Percentiles rank a stretch among this genome's conserved stretches.
phyloP scores from a whole-genome alignment of 1,284 basidiomycete genomes.

The Mrakiaceae sp. region DNA sequence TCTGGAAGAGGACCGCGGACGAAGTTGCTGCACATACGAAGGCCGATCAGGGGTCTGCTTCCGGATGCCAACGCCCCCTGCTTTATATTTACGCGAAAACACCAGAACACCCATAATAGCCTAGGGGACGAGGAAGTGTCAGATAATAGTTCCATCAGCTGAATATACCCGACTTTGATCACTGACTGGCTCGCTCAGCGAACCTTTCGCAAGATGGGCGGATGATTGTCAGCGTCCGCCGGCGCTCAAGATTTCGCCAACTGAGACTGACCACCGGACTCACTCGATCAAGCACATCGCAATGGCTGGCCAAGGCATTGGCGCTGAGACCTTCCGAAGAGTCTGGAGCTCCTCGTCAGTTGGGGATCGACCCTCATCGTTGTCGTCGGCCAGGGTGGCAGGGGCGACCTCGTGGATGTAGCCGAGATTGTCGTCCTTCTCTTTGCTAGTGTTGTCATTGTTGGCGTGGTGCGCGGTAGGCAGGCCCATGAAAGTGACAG shows the following conservation, averaged over 20 bases:
- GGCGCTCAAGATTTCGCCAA: too few relatives aligned
- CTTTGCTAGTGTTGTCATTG: neutral
- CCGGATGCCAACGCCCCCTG: too few relatives aligned
- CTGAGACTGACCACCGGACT: too few relatives aligned
- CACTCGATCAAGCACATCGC: slow-evolving; percentile 33
- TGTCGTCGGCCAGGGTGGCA: slow-evolving; percentile 15
- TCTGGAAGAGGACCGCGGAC: slow-evolving; percentile 46
- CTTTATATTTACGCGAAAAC: slow-evolving; percentile 1
- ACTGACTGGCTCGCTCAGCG: slow-evolving; percentile 26
- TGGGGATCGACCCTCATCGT: slow-evolving; percentile 50
- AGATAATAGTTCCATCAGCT: neutral
- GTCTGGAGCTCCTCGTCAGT: slow-evolving; percentile 54
- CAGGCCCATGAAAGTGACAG: slow-evolving; percentile 21
- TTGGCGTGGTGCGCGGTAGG: neutral
- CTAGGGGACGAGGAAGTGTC: neutral
- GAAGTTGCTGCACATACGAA: slow-evolving; percentile 17
- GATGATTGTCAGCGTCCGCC: too few relatives aligned
- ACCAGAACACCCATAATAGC: slow-evolving; percentile 24
- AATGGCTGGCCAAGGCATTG: slow-evolving; percentile 25
- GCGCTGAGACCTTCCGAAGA: slow-evolving; percentile 44
- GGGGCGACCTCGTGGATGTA: slow-evolving; percentile 4
- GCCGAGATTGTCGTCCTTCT: slow-evolving; percentile 17
- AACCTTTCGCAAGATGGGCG: slow-evolving; percentile 8
- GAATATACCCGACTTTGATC: neutral
- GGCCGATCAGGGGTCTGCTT: slow-evolving; percentile 15